Percentiles rank a stretch among this genome's conserved stretches.
Evolutionary conservation across 331 rosid genomes (phyloP).

Genomic region (Malus hybrid): DNA sequence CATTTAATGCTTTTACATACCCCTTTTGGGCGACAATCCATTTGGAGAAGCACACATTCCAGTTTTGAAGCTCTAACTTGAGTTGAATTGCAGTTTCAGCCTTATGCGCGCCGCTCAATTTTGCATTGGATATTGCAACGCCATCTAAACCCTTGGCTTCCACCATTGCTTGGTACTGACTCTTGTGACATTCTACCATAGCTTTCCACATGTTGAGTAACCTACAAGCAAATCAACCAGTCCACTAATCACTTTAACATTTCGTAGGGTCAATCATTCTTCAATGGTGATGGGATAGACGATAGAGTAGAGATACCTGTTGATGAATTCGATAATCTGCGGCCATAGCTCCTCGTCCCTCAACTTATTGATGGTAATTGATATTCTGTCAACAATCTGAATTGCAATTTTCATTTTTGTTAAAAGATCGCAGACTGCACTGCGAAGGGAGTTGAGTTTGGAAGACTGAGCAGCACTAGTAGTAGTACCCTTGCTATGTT

Average conservation of each 20-base stretch:
- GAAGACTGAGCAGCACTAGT: conserved; percentile 22
- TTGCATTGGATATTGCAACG: conserved; percentile 19
- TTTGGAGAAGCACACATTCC: conserved; percentile 54
- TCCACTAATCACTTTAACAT: neutral
- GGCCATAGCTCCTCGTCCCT: conserved; percentile 78
- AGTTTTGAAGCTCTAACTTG: conserved; percentile 57
- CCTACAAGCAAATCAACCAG: conserved; percentile 14
- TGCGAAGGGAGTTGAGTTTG: conserved; percentile 37
- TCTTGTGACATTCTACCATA: conserved; percentile 64
- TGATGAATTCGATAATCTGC: conserved; percentile 52
- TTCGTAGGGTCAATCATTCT: neutral
- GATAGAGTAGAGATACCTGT: conserved; percentile 29
- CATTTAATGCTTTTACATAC: conserved; percentile 57
- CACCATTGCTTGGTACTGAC: conserved; percentile 36
- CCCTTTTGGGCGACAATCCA: conserved; percentile 59
- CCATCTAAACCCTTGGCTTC: conserved; percentile 37
- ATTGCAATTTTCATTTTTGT: conserved; percentile 69
- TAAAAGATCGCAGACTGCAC: conserved; percentile 27
- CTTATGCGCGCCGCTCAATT: conserved; percentile 23
- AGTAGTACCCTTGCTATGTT: conserved; percentile 9
- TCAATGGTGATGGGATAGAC: neutral
- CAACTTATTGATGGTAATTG: conserved; percentile 54
- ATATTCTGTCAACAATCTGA: conserved; percentile 71
- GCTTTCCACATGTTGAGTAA: conserved; percentile 67
- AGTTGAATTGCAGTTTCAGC: conserved; percentile 52